These are phyloP conservation scores for Ochromonas danica DNA, from an alignment of 108 stramenopile species.

Conservation along the genomic window DNA sequence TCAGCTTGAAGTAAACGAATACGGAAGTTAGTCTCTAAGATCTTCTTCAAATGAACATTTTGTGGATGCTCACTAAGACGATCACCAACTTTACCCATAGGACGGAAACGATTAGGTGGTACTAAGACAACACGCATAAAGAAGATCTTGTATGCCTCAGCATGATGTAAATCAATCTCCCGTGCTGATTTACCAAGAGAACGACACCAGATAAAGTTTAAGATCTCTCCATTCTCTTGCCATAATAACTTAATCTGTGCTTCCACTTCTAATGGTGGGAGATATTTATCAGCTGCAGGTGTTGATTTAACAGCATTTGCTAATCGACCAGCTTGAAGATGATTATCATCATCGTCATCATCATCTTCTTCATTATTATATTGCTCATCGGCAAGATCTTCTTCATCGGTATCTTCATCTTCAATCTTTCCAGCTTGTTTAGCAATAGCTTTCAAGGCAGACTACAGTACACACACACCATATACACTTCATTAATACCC, in stretches of 20 bases:
- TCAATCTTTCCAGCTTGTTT: neutral
- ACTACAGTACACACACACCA: too few relatives aligned
- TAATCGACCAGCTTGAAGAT: too few relatives aligned
- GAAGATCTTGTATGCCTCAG: slow-evolving; percentile 70
- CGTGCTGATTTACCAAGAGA: slow-evolving; percentile 52
- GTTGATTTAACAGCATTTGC: slow-evolving; percentile 37
- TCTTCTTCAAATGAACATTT: slow-evolving; percentile 76
- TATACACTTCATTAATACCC: slow-evolving; percentile 2
- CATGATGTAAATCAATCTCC: slow-evolving; percentile 29
- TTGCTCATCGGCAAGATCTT: slow-evolving; percentile 36
- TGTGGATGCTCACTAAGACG: slow-evolving; percentile 91
- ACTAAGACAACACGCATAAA: slow-evolving; percentile 77
- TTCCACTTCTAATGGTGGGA: slow-evolving; percentile 85
- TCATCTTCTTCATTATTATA: slow-evolving; percentile 42
- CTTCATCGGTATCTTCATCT: slow-evolving; percentile 47
- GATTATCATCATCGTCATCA: slow-evolving; percentile 50
- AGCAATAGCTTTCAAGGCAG: neutral
- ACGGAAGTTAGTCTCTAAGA: slow-evolving; percentile 69
- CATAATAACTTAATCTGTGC: slow-evolving; percentile 83
- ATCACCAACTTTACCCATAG: slow-evolving; percentile 79
- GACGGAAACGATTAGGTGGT: slow-evolving; percentile 91
- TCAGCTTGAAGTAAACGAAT: slow-evolving; percentile 54
- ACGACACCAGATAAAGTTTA: slow-evolving; percentile 62
- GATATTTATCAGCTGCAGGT: slow-evolving; percentile 67
- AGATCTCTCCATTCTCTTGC: slow-evolving; percentile 65